Evolutionary conservation across 78 protist genomes (phyloP), one percentile per base, ranked within the genome.

Genomic region (Monosiga brevicollis): DNA sequence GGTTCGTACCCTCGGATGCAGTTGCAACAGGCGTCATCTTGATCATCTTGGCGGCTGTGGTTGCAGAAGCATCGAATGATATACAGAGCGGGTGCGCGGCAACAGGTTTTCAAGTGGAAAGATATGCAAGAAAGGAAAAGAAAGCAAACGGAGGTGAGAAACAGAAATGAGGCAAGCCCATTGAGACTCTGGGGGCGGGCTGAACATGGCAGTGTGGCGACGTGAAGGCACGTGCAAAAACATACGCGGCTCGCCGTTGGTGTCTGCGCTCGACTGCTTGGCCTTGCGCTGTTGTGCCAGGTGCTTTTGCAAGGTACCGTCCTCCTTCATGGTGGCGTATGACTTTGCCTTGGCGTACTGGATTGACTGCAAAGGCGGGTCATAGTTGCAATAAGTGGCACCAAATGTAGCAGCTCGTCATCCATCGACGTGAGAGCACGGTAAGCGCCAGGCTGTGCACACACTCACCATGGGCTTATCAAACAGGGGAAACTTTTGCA

Each of bases 401-500:
- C 70, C 35, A 34, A 43, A 78, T 25, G 15, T 43, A 9, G 11
- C 6, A 76, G 42, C 10, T 34, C 11, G 15, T 15, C 80, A 24
- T 78, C 10, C 23, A 22, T 78, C 34, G 39, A 3, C 40, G 35
- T 3, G 20, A 3, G 71, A 42, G 83, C 26, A 42, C 42, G 40
- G 55, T 42, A 42, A 55, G 29, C 71, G 34, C 54, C 6, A 6
- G 80, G 20, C 80, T 20, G 42, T 29, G 20, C 15, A 2, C 40
- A 1, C 9, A 81, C 90, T 6, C 6, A 85, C 91, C 93, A 96
- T 92, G 32, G 90, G 91, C 88, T 92, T 90, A 42, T 80, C 97
- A 77, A 86, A 93, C 62, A 97, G 94, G 34, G 54, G 38, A 40
- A 91, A 90, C n/a, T 95, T 91, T 55, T 97, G 90, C 93, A 97